Evolutionary conservation across 176 grass and related monocot species (phyloP), one percentile per base, ranked within the genome.

Genomic region (Musa schizocarpa): DNA sequence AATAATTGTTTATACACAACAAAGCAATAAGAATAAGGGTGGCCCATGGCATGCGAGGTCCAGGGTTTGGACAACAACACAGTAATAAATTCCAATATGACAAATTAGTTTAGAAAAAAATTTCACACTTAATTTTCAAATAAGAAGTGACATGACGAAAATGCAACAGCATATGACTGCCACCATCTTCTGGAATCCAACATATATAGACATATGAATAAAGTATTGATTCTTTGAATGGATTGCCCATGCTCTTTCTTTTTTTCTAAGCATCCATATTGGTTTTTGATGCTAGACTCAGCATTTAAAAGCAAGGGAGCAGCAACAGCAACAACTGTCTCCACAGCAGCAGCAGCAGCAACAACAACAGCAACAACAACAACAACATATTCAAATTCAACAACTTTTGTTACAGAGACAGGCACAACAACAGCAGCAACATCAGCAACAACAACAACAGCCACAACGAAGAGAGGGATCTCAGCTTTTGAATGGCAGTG

Each of bases 401-500:
- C 56, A 59, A 59, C 56, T 16, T 16, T 19, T 16, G n/a, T 19
- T 61, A 61, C 14, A 61, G 57, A 61, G 13, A 23, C 70, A 27
- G 26, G 26, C 26, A 27, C 26, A 74, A 7, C n/a, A 7, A 0
- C 79, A 61, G 13, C 84, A 73, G 62, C 87, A 80, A 22, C 26
- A 10, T 12, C 67, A 29, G 6, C 81, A 86, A 58, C 86, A 83
- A 53, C 83, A 92, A 56, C 80, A 84, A 34, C 79, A 82, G 53
- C 87, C 84, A 11, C 81, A 82, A 59, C 77, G 26, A 56, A 86
- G 65, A 16, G 82, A 87, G 29, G 82, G 62, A 48, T 54, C 53
- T 55, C 76, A 83, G 80, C 74, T 78, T 26, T 54, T 80, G 72
- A 82, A 82, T 73, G 84, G 80, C 80, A 56, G 71, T n/a, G 81